phyloP scores from a whole-genome alignment of 495 filamentous ascomycete genomes.

The Hypomontagnella monticulosa region DNA sequence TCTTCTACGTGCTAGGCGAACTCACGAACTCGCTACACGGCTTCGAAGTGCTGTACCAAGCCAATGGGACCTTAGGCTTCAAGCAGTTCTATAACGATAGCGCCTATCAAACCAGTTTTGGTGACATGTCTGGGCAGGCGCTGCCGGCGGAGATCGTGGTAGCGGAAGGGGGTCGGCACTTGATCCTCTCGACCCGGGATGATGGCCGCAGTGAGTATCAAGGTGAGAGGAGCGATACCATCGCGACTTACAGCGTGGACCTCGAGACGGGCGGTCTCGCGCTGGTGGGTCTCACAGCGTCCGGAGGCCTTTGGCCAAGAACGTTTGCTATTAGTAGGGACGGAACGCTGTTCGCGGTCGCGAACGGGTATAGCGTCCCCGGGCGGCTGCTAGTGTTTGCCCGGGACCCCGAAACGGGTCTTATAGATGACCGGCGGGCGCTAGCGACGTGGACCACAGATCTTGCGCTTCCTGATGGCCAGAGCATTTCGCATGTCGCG shows the following conservation, averaged over 20 bases:
- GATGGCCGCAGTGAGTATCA: conserved; percentile 9
- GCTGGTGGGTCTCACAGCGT: conserved; percentile 6
- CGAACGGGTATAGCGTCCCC: conserved; percentile 11
- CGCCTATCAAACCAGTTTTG: conserved; percentile 2
- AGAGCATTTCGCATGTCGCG: not conserved
- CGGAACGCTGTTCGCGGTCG: conserved; percentile 15
- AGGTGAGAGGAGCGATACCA: conserved; percentile 9
- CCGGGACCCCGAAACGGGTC: conserved; percentile 4
- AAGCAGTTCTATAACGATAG: conserved; percentile 20
- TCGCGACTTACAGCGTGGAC: conserved; percentile 6
- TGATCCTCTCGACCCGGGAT: conserved; percentile 11
- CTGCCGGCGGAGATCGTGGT: conserved; percentile 9
- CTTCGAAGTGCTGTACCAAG: conserved; percentile 5
- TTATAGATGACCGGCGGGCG: not conserved
- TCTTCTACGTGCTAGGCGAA: conserved; percentile 12
- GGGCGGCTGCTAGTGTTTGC: conserved; percentile 17
- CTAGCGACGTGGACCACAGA: conserved; percentile 8
- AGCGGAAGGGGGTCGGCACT: conserved; percentile 2
- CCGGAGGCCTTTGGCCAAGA: conserved; percentile 1
- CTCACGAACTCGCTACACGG: conserved; percentile 19
- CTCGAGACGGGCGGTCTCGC: conserved; percentile 4
- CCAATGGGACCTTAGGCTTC: conserved; percentile 4
- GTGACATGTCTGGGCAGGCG: not conserved
- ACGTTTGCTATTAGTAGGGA: conserved; percentile 11
- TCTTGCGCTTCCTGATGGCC: conserved; percentile 2